A percentile compares a stretch with the other conserved stretches of the same genome.
phyloP scores from a whole-genome alignment of 129 eudicot genomes.

The Lactuca saligna region DNA sequence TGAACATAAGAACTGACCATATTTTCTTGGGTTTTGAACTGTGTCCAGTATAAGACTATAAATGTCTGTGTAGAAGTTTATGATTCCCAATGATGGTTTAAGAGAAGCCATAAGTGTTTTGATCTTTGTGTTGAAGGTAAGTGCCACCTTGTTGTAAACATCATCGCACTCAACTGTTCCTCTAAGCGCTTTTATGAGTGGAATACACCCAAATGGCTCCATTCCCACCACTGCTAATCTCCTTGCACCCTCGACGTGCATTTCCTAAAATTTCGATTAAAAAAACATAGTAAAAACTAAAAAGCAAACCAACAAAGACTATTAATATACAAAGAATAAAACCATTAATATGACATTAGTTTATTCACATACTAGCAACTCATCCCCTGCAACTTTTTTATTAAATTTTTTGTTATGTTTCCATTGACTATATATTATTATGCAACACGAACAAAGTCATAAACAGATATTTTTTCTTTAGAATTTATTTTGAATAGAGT shows the following conservation, averaged over 20 bases:
- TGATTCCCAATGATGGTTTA: slow-evolving; percentile 25
- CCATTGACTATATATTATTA: no score
- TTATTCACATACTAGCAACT: no score
- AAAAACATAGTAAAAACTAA: background rate
- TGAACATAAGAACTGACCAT: slow-evolving; percentile 28
- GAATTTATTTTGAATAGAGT: no score
- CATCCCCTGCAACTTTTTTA: no score
- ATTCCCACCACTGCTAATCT: slow-evolving; percentile 47
- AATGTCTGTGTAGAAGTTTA: slow-evolving; percentile 30
- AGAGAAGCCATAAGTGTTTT: slow-evolving; percentile 34
- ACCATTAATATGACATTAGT: no score
- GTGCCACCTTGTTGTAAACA: slow-evolving; percentile 47
- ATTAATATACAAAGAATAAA: no score
- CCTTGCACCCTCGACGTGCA: slow-evolving; percentile 47
- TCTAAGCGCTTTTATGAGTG: slow-evolving; percentile 39
- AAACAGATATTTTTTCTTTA: no score
- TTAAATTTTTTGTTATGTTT: no score
- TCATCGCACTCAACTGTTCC: slow-evolving; percentile 34
- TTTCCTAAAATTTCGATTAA: slow-evolving; percentile 22
- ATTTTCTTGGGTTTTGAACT: slow-evolving; percentile 34
- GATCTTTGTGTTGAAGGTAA: slow-evolving; percentile 41
- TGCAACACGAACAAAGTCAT: no score
- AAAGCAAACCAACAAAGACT: no score
- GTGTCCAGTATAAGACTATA: slow-evolving; percentile 33
- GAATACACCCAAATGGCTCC: slow-evolving; percentile 55